Evolutionary conservation across 2,329 filamentous ascomycete species (phyloP).

Genomic region (Ascochyta viciae-villosae): DNA sequence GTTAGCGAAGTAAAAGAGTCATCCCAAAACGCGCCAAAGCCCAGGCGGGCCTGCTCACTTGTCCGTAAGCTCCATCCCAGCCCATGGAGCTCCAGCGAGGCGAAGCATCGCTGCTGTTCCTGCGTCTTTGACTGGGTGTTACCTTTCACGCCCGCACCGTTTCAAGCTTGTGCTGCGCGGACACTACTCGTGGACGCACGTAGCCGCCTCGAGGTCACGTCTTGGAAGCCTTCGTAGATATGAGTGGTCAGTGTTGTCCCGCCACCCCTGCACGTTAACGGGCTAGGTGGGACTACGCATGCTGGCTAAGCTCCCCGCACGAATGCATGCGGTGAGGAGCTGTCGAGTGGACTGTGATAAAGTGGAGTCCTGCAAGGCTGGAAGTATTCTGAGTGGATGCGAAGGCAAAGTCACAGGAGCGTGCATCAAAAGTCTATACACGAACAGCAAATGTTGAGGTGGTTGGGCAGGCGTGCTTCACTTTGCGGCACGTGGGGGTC

Average conservation of each 20-base stretch:
- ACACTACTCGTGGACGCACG: slow-evolving; percentile 25
- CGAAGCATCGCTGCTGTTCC: slow-evolving; percentile 30
- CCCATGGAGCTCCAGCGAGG: slow-evolving; percentile 19
- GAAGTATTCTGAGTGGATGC: slow-evolving; percentile 13
- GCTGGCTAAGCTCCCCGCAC: slow-evolving; percentile 29
- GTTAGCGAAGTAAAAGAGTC: slow-evolving; percentile 37
- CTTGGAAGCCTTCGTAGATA: slow-evolving; percentile 29
- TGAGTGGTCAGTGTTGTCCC: slow-evolving; percentile 32
- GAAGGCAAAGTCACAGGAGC: slow-evolving; percentile 1
- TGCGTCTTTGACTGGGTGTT: slow-evolving; percentile 45
- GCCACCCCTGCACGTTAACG: slow-evolving; percentile 24
- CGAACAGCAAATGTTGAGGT: slow-evolving; percentile 17
- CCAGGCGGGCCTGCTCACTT: slow-evolving; percentile 36
- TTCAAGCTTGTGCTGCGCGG: slow-evolving; percentile 33
- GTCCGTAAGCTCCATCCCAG: slow-evolving; percentile 36
- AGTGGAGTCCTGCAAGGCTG: slow-evolving; percentile 21
- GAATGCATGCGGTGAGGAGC: slow-evolving; percentile 18
- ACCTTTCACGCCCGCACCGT: slow-evolving; percentile 30
- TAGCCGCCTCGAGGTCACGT: slow-evolving; percentile 37
- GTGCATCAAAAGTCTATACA: slow-evolving; percentile 1
- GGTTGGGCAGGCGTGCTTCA: slow-evolving; percentile 24
- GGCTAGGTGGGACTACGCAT: slow-evolving; percentile 26
- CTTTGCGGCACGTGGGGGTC: slow-evolving; percentile 12
- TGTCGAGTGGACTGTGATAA: slow-evolving; percentile 22
- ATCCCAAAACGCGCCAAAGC: slow-evolving; percentile 27